A percentile compares a stretch with the other conserved stretches of the same genome.
Evolutionary conservation across 2,329 filamentous ascomycete species (phyloP).

Genomic region (Akanthomyces uredinophilus): DNA sequence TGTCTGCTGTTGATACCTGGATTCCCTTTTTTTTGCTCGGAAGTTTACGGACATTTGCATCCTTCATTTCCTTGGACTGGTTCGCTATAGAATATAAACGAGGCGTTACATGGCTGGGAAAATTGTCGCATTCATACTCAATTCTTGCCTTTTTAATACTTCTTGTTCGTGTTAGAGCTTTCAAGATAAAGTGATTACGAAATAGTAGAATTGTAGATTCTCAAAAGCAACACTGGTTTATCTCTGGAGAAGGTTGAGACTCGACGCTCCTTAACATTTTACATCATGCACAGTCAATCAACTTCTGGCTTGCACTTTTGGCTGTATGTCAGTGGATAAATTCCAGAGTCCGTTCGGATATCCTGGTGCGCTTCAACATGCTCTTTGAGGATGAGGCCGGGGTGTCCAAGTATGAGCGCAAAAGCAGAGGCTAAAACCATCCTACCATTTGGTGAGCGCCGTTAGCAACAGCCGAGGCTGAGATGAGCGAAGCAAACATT

Average conservation of each 20-base stretch:
- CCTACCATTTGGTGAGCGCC: neutral
- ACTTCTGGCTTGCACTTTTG: neutral
- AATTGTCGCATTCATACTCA: neutral
- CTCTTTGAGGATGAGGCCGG: neutral
- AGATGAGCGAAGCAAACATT: neutral
- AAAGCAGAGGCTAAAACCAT: neutral
- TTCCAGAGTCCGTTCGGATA: neutral
- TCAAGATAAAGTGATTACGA: neutral
- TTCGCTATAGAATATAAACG: constrained; percentile 2
- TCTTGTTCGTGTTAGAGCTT: neutral
- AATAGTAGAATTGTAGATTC: neutral
- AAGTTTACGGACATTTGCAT: neutral
- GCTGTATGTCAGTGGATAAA: neutral
- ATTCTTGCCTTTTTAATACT: neutral
- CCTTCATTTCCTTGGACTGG: neutral
- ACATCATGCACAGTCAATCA: neutral
- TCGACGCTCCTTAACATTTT: neutral
- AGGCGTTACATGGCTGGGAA: constrained; percentile 8
- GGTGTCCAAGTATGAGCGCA: constrained; percentile 2
- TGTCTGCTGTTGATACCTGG: neutral
- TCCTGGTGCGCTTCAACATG: neutral
- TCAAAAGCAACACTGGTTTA: too few species aligned
- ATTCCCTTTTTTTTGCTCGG: neutral
- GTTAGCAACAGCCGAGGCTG: neutral
- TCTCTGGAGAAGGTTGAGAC: neutral